Evolutionary conservation across 495 filamentous ascomycete species (phyloP).

Genomic region (Xeromyces bisporus): DNA sequence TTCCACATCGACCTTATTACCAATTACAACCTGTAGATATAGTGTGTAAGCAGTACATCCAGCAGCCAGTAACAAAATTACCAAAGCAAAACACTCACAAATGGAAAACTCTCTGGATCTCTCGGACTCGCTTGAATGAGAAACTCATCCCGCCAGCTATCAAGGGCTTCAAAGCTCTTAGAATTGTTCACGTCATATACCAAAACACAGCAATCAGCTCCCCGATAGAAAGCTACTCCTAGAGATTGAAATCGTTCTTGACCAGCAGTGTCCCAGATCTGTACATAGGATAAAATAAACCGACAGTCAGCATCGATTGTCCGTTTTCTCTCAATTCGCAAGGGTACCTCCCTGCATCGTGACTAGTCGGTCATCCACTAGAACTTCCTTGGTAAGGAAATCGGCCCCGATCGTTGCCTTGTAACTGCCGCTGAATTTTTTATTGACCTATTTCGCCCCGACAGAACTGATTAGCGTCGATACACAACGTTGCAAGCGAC

Average conservation of each 20-base stretch:
- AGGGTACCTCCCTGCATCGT: constrained; percentile 76
- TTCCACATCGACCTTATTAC: constrained; percentile 98
- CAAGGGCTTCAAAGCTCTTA: constrained; percentile 95
- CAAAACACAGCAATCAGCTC: constrained; percentile 95
- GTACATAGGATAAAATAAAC: constrained; percentile 1
- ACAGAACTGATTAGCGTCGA: constrained; percentile 9
- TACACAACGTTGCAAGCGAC: neutral
- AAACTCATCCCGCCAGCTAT: constrained; percentile 98
- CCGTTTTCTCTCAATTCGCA: neutral
- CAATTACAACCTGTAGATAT: constrained; percentile 56
- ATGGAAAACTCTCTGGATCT: constrained; percentile 95
- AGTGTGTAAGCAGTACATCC: neutral
- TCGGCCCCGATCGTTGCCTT: constrained; percentile 98
- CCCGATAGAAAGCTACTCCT: constrained; percentile 94
- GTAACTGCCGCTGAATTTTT: constrained; percentile 99
- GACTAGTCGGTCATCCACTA: constrained; percentile 91
- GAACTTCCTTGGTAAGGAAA: constrained; percentile 94
- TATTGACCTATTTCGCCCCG: constrained; percentile 63
- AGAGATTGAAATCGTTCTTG: constrained; percentile 97
- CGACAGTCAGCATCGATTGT: neutral
- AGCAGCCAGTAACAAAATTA: neutral
- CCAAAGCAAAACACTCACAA: constrained; percentile 51
- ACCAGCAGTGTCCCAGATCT: constrained; percentile 98
- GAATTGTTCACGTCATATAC: constrained; percentile 99
- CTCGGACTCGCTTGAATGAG: constrained; percentile 91